Percentiles rank a stretch among this genome's conserved stretches.
These are phyloP conservation scores for Diaporthe sp. DNA, from an alignment of 2,329 filamentous ascomycete genomes.

Conservation along the genomic window DNA sequence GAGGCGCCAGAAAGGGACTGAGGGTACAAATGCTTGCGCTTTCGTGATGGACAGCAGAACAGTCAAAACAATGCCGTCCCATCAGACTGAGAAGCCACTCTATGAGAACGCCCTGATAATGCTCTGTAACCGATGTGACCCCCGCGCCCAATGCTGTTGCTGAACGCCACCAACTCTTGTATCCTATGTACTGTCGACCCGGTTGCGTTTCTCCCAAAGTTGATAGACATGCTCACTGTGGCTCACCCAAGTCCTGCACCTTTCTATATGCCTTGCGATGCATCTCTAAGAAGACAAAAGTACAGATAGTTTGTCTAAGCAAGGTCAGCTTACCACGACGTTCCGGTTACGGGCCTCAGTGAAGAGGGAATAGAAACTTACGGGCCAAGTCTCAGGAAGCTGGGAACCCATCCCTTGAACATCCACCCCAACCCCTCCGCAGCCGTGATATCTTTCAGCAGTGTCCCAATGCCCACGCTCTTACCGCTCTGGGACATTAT, in stretches of 20 bases:
- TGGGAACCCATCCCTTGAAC: constrained; percentile 92
- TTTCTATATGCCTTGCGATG: constrained; percentile 83
- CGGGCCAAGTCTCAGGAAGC: constrained; percentile 74
- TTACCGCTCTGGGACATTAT: constrained; percentile 78
- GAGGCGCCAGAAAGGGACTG: constrained; percentile 2
- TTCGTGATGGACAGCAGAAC: constrained; percentile 16
- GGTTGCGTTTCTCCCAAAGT: neutral
- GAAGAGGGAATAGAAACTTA: constrained; percentile 55
- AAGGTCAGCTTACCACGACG: neutral
- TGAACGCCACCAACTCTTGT: constrained; percentile 24
- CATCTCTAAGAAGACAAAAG: constrained; percentile 87
- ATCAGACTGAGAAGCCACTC: constrained; percentile 14
- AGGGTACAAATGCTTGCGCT: constrained; percentile 3
- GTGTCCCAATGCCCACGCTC: constrained; percentile 63
- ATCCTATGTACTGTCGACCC: constrained; percentile 22
- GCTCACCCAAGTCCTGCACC: constrained; percentile 57
- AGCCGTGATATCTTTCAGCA: constrained; percentile 76
- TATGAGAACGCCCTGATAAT: constrained; percentile 26
- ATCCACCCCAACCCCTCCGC: constrained; percentile 84
- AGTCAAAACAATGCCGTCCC: constrained; percentile 13
- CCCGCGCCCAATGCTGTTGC: constrained; percentile 12
- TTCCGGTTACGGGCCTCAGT: too few relatives aligned
- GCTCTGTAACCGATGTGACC: constrained; percentile 18
- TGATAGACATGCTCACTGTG: constrained; percentile 41
- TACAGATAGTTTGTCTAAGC: constrained; percentile 82